These are phyloP conservation scores for Talaromyces sp. DNA, from an alignment of 2,329 filamentous ascomycete species.

Conservation along the genomic window DNA sequence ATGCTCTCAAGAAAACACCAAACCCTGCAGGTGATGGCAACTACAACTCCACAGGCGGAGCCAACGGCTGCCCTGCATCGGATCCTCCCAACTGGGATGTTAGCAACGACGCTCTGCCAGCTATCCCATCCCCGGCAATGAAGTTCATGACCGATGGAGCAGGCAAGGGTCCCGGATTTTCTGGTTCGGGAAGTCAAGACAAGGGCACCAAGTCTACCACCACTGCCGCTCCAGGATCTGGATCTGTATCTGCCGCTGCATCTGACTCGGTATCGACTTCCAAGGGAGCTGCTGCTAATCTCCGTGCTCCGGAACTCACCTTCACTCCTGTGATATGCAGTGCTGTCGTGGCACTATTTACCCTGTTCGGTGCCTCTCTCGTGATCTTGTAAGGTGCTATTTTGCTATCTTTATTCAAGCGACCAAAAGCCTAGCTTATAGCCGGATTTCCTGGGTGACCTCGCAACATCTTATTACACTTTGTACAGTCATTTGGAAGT, in stretches of 20 bases:
- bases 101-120: conserved; percentile 52
- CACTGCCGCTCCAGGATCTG: conserved; percentile 52
- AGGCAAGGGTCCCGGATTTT: conserved; percentile 57
- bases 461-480: not conserved
- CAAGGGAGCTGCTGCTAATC: conserved; percentile 45
- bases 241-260: conserved; percentile 44
- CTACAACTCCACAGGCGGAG: conserved; percentile 55
- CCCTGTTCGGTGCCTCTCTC: conserved; percentile 53
- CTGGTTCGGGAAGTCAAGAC: conserved; percentile 56
- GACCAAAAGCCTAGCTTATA: not conserved
- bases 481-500: conserved; percentile 12
- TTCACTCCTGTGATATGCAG: conserved; percentile 54
- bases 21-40: conserved; percentile 58
- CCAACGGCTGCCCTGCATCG: conserved; percentile 56
- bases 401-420: not conserved
- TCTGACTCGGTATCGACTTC: conserved; percentile 28
- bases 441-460: not conserved
- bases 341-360: conserved; percentile 52
- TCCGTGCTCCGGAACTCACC: conserved; percentile 48
- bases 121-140: conserved; percentile 55
- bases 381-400: conserved; percentile 31
- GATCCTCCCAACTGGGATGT: conserved; percentile 58
- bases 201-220: conserved; percentile 51
- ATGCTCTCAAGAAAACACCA: conserved; percentile 50
- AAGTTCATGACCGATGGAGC: conserved; percentile 60